phyloP scores from a whole-genome alignment of 371 early-diverging fungal genomes.

The Dichotomocladium elegans region DNA sequence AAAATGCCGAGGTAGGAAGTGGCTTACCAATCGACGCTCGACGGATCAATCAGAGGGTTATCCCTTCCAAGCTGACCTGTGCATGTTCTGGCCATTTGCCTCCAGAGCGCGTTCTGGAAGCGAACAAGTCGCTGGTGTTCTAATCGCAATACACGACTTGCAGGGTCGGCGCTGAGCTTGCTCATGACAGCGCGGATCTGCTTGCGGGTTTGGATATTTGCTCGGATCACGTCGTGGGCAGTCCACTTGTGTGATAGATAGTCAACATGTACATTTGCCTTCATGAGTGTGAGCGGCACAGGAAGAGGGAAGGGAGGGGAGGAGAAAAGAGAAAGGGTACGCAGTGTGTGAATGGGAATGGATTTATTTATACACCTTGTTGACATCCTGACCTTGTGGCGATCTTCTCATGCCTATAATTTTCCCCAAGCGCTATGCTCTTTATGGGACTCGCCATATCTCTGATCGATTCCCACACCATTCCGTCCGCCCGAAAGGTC shows the following conservation, averaged over 20 bases:
- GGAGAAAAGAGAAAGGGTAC: constrained; percentile 2
- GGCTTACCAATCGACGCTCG: constrained; percentile 32
- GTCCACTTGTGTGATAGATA: constrained; percentile 44
- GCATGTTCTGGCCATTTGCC: constrained; percentile 37
- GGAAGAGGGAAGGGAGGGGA: constrained; percentile 1
- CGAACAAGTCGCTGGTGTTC: constrained; percentile 23
- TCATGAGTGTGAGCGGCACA: constrained; percentile 17
- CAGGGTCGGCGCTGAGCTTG: constrained; percentile 3
- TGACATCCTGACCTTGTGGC: constrained; percentile 2
- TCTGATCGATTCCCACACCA: constrained; percentile 1
- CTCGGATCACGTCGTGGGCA: constrained; percentile 24
- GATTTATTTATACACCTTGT: background rate
- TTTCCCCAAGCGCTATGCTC: constrained; percentile 2
- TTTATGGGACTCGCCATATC: constrained; percentile 1
- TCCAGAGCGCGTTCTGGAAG: constrained; percentile 39
- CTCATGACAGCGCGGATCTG: constrained; percentile 18
- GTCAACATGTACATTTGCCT: constrained; percentile 32
- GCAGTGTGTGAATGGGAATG: background rate
- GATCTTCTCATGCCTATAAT: background rate
- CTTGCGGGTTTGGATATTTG: constrained; percentile 24
- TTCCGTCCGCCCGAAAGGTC: background rate
- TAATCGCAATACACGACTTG: constrained; percentile 4
- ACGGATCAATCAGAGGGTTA: constrained; percentile 30
- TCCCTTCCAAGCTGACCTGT: constrained; percentile 17
- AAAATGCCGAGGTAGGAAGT: background rate